Percentiles rank a stretch among this genome's conserved stretches.
Conservation (phyloP, 2,329 filamentous ascomycete species). For the Neonectria sp. region DNA sequence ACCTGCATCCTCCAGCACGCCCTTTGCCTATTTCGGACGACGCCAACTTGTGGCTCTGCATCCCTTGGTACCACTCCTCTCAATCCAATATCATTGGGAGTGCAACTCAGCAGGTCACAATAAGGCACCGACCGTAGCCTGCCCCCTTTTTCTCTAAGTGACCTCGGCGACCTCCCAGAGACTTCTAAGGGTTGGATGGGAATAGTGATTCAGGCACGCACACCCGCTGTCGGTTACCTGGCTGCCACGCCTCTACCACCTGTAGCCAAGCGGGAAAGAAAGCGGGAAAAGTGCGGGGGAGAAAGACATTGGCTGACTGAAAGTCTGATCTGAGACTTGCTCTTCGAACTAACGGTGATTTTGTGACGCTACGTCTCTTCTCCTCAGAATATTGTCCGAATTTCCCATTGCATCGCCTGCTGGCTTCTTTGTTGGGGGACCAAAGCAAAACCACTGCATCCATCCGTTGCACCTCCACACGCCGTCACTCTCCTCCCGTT, state of each 20-base stretch:
- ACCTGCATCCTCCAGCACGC: conserved; percentile 30
- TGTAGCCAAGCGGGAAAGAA: background rate
- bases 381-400: conserved; percentile 21
- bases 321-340: background rate
- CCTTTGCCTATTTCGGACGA: conserved; percentile 45
- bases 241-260: conserved; percentile 1
- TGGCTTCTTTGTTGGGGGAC: conserved; percentile 28
- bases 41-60: conserved; percentile 36
- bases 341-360: conserved; percentile 20
- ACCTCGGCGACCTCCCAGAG: conserved; percentile 2
- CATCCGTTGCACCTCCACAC: conserved; percentile 19
- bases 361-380: conserved; percentile 26
- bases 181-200: background rate
- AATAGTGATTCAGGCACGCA: conserved; percentile 9
- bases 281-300: conserved; percentile 29
- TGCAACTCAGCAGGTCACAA: background rate
- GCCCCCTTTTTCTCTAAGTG: background rate
- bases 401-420: conserved; percentile 18
- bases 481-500: conserved; percentile 11
- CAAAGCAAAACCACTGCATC: conserved; percentile 19
- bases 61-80: conserved; percentile 18
- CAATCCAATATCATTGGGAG: background rate
- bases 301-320: conserved; percentile 16
- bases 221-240: background rate
- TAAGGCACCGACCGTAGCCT: background rate